Evolutionary conservation across 2,329 filamentous ascomycete genomes (phyloP).

Genomic region (Calonectria hawksworthii): DNA sequence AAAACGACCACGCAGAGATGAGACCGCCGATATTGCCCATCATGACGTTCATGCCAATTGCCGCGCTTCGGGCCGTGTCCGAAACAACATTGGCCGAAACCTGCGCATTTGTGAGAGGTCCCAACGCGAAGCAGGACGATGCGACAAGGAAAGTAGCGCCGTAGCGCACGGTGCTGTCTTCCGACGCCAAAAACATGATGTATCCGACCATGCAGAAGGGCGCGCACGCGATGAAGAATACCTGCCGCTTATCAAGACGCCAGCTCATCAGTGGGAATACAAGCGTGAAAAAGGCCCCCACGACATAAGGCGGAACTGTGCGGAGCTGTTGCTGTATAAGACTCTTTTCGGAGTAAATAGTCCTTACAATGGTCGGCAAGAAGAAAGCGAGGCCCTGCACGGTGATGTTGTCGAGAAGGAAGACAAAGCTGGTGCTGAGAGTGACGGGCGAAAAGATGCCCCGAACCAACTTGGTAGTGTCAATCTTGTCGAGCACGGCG

Average conservation of each 20-base stretch:
- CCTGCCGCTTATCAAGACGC: background rate
- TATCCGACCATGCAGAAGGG: slow-evolving; percentile 6
- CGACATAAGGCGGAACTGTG: background rate
- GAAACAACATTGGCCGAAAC: slow-evolving; percentile 5
- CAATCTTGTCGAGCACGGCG: background rate
- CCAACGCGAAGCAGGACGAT: background rate
- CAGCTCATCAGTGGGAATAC: background rate
- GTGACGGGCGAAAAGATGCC: slow-evolving; percentile 2
- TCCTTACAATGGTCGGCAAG: background rate
- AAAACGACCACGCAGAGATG: background rate
- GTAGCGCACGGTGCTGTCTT: slow-evolving; percentile 1
- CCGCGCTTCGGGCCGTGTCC: slow-evolving; percentile 1
- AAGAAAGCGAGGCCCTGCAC: slow-evolving; percentile 8
- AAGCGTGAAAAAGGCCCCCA: slow-evolving; percentile 1
- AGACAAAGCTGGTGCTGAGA: slow-evolving; percentile 8
- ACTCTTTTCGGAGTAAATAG: background rate
- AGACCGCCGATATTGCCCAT: background rate
- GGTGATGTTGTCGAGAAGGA: slow-evolving; percentile 10
- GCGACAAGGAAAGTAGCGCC: background rate
- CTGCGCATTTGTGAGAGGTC: slow-evolving; percentile 1
- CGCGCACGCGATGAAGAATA: slow-evolving; percentile 1
- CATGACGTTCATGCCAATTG: slow-evolving; percentile 3
- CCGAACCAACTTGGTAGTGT: background rate
- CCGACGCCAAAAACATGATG: background rate
- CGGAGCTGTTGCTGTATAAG: background rate